These are phyloP conservation scores for Epichloe gansuensis DNA, from an alignment of 2,329 filamentous ascomycete species.

Conservation along the genomic window DNA sequence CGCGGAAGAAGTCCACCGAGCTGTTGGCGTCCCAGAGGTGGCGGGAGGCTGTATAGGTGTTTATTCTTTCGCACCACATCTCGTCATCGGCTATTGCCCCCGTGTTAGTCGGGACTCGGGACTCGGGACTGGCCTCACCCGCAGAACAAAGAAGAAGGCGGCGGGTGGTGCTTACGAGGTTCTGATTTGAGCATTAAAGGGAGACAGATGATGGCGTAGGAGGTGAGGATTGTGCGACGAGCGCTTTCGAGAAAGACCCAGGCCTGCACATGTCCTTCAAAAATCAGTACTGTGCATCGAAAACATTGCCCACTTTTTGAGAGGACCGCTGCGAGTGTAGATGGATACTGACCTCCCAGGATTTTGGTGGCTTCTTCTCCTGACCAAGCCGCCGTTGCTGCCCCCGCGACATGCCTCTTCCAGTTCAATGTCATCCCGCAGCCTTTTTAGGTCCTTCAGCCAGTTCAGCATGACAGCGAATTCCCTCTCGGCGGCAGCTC, in stretches of 20 bases:
- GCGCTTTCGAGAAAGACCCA: constrained; percentile 33
- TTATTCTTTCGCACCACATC: constrained; percentile 6
- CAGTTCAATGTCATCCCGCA: constrained; percentile 23
- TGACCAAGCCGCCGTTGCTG: constrained; percentile 6
- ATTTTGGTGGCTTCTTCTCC: constrained; percentile 23
- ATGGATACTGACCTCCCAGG: constrained; percentile 27
- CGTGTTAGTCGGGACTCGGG: background rate
- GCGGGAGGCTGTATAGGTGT: constrained; percentile 25
- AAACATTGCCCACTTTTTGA: background rate
- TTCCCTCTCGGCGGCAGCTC: constrained; percentile 29
- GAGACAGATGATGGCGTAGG: constrained; percentile 21
- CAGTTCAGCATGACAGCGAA: constrained; percentile 23
- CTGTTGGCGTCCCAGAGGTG: constrained; percentile 31
- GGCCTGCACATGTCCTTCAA: constrained; percentile 11
- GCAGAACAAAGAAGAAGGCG: background rate
- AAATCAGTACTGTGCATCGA: background rate
- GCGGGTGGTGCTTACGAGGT: constrained; percentile 14
- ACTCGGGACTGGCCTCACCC: background rate
- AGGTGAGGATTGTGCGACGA: constrained; percentile 25
- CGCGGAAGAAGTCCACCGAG: constrained; percentile 29
- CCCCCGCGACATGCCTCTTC: constrained; percentile 11
- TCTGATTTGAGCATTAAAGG: constrained; percentile 21
- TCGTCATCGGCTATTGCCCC: constrained; percentile 1
- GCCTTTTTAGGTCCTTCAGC: constrained; percentile 21
- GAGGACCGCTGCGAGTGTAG: too few relatives aligned